Evolutionary conservation across 352 stramenopile genomes (phyloP).

Genomic region (Aphanomyces stellatus): DNA sequence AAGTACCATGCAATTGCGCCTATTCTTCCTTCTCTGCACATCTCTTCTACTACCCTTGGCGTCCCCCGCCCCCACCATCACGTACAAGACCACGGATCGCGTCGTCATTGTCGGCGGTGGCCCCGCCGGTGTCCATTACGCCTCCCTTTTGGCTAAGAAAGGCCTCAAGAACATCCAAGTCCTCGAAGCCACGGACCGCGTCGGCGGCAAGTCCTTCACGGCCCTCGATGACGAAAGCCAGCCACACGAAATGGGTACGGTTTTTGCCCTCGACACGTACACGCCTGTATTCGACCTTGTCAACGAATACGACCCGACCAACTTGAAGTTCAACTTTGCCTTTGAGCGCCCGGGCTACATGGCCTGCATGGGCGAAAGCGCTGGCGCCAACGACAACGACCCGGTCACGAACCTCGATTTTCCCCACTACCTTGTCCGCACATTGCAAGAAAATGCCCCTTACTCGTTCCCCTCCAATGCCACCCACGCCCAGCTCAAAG

Average conservation of each 20-base stretch:
- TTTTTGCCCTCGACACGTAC: not conserved
- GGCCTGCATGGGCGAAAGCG: not conserved
- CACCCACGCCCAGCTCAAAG: not conserved
- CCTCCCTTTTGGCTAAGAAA: constrained; percentile 12
- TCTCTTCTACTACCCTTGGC: too few relatives aligned
- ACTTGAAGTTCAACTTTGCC: not conserved
- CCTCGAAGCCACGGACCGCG: constrained; percentile 2
- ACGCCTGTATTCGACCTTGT: not conserved
- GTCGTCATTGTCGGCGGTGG: constrained; percentile 20
- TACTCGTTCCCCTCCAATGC: not conserved
- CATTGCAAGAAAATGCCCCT: not conserved
- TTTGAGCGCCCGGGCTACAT: not conserved
- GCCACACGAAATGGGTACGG: not conserved
- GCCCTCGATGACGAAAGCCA: not conserved
- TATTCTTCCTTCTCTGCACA: too few relatives aligned
- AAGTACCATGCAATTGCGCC: too few relatives aligned
- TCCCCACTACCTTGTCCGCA: not conserved
- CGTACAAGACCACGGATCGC: not conserved
- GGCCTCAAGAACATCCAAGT: constrained; percentile 18
- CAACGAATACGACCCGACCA: not conserved
- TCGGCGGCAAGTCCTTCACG: not conserved
- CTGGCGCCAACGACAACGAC: not conserved
- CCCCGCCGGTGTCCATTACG: constrained; percentile 1
- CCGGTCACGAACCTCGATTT: not conserved
- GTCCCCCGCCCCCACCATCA: not conserved